Evolutionary conservation across 2,329 filamentous ascomycete species (phyloP).

Genomic region (Arthrobotrys iridis): DNA sequence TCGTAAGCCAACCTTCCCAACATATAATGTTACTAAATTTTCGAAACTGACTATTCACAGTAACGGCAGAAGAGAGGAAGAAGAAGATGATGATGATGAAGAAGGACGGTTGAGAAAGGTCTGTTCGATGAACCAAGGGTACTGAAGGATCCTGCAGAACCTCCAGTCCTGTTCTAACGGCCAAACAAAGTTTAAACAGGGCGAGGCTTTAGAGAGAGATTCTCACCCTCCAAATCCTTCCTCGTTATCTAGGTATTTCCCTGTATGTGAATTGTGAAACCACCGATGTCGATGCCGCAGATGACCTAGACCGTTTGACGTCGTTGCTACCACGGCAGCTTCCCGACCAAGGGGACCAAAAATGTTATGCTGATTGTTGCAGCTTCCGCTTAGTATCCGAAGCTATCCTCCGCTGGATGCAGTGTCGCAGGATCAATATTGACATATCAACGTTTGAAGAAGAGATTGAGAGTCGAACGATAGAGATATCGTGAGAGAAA

Average conservation of each 20-base stretch:
- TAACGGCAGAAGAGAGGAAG: no score
- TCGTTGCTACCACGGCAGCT: slow-evolving; percentile 25
- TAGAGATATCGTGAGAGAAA: background rate
- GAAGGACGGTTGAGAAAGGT: background rate
- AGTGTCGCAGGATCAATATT: slow-evolving; percentile 11
- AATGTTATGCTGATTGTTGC: slow-evolving; percentile 12
- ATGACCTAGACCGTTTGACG: slow-evolving; percentile 15
- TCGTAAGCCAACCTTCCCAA: background rate
- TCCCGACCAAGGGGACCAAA: slow-evolving; percentile 19
- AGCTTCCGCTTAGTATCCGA: slow-evolving; percentile 32
- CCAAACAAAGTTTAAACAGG: background rate
- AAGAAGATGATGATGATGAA: no score
- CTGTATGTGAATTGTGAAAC: slow-evolving; percentile 20
- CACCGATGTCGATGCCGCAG: slow-evolving; percentile 22
- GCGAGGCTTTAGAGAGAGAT: background rate
- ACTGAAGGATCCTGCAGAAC: background rate
- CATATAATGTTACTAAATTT: background rate
- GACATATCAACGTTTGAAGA: slow-evolving; percentile 38
- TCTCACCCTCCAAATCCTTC: background rate
- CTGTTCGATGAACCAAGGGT: background rate
- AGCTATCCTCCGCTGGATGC: slow-evolving; percentile 15
- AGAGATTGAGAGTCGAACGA: background rate
- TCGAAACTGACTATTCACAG: no score
- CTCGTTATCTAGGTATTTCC: slow-evolving; percentile 11
- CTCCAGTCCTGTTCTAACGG: background rate